Conservation (phyloP, 495 filamentous ascomycete species). For the Cercophora scortea region DNA sequence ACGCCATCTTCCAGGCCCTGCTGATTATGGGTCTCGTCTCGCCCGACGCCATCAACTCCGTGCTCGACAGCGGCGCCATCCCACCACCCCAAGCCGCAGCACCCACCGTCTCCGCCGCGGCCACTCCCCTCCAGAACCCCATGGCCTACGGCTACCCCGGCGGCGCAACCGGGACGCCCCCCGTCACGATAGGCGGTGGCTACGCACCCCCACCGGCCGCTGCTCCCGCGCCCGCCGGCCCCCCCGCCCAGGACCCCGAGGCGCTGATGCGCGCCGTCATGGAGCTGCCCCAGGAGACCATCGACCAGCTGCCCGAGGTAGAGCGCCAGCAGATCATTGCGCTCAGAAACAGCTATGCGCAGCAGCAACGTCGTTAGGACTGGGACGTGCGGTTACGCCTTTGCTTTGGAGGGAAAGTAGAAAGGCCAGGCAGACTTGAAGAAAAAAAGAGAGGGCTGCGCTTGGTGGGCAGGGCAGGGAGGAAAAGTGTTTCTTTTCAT, state of each 20-base stretch:
- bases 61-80: conserved; percentile 27
- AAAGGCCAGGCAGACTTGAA: too few species aligned
- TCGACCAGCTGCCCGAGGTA: conserved; percentile 65
- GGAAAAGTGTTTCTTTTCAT: too few species aligned
- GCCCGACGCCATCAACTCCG: conserved; percentile 40
- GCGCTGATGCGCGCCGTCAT: conserved; percentile 48
- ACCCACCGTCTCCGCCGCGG: conserved; percentile 2
- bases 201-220: conserved; percentile 33
- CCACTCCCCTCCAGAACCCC: conserved; percentile 7
- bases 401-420: too few species aligned
- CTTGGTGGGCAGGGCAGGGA: too few species aligned
- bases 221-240: conserved; percentile 27
- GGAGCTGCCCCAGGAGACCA: conserved; percentile 33
- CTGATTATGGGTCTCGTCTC: conserved; percentile 91
- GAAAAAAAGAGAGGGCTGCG: too few species aligned
- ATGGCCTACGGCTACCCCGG: conserved; percentile 45
- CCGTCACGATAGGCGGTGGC: conserved; percentile 26
- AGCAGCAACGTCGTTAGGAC: background rate
- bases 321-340: conserved; percentile 71
- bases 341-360: conserved; percentile 32
- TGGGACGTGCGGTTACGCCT: too few species aligned
- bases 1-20: conserved; percentile 92
- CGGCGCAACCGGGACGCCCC: conserved; percentile 51
- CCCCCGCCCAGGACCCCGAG: conserved; percentile 48
- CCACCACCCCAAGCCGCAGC: conserved; percentile 12